Evolutionary conservation across 805 yeast genomes (phyloP).

Genomic region (Suhomyces faveliae): DNA sequence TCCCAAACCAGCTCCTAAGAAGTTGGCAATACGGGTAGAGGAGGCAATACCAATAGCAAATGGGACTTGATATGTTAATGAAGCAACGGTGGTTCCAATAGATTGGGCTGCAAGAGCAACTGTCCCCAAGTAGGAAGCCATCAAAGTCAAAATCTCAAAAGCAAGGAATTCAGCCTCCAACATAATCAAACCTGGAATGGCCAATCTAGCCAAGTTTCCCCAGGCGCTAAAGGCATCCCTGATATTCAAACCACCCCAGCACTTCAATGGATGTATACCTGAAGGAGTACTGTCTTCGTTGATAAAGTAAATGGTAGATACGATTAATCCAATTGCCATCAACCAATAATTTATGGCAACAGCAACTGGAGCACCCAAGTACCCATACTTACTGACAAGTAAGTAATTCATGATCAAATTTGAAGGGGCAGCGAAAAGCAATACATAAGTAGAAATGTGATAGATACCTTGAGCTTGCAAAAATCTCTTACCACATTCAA

Average conservation of each 20-base stretch:
- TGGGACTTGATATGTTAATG: constrained; percentile 53
- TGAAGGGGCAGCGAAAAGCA: constrained; percentile 53
- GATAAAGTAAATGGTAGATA: constrained; percentile 36
- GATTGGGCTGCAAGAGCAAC: constrained; percentile 54
- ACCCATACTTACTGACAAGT: constrained; percentile 48
- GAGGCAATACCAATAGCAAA: constrained; percentile 59
- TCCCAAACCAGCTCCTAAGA: constrained; percentile 47
- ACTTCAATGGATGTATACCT: constrained; percentile 48
- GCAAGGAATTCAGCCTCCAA: constrained; percentile 61
- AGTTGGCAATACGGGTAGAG: constrained; percentile 57
- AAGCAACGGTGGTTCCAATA: constrained; percentile 40
- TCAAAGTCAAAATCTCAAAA: constrained; percentile 54
- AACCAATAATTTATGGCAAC: constrained; percentile 57
- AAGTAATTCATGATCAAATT: constrained; percentile 47
- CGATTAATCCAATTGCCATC: constrained; percentile 47
- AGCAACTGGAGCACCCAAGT: constrained; percentile 59
- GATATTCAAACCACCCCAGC: constrained; percentile 47
- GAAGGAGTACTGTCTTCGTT: constrained; percentile 41
- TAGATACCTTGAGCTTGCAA: constrained; percentile 60
- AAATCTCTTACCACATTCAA: constrained; percentile 56
- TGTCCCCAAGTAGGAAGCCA: constrained; percentile 56
- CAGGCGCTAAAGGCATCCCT: constrained; percentile 44
- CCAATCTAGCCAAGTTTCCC: constrained; percentile 43
- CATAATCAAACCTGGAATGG: constrained; percentile 58
- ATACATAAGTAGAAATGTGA: constrained; percentile 54